These are phyloP conservation scores for Dendryphion nanum DNA, from an alignment of 2,329 filamentous ascomycete genomes.

Conservation along the genomic window DNA sequence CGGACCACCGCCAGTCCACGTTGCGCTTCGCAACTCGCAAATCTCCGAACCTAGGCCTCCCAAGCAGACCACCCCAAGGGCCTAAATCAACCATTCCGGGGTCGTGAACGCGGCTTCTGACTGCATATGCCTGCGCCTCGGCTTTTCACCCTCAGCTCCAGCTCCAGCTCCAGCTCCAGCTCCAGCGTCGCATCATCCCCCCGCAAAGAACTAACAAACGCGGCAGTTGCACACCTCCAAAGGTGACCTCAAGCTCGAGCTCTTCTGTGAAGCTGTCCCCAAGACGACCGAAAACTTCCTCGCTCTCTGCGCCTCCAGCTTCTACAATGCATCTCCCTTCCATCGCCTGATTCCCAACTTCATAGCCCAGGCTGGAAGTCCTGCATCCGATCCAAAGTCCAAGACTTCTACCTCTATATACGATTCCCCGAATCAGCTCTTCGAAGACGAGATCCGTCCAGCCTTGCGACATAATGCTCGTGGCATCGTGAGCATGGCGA, in stretches of 20 bases:
- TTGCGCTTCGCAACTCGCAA: too few relatives aligned
- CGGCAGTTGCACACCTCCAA: conserved; percentile 73
- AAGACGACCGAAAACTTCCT: conserved; percentile 93
- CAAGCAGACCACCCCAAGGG: too few relatives aligned
- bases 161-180: too few relatives aligned
- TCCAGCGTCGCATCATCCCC: too few relatives aligned
- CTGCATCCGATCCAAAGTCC: conserved; percentile 48
- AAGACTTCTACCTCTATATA: conserved; percentile 74
- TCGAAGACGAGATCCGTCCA: conserved; percentile 79
- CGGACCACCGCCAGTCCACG: too few relatives aligned
- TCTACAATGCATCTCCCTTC: conserved; percentile 73
- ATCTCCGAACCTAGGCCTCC: background rate
- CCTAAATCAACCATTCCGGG: too few relatives aligned
- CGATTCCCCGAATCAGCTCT: conserved; percentile 49
- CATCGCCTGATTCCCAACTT: conserved; percentile 79
- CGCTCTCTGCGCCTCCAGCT: conserved; percentile 75
- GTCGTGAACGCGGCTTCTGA: conserved; percentile 1
- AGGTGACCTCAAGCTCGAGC: conserved; percentile 89
- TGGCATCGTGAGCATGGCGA: conserved; percentile 75
- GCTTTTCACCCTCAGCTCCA: background rate
- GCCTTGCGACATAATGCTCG: conserved; percentile 66
- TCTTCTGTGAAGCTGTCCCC: conserved; percentile 93
- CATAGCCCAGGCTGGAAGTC: conserved; percentile 74
- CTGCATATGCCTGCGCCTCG: conserved; percentile 3
- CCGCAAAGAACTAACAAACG: too few relatives aligned